phyloP scores from a whole-genome alignment of 805 yeast genomes.

The Schizosaccharomyces pombe region DNA sequence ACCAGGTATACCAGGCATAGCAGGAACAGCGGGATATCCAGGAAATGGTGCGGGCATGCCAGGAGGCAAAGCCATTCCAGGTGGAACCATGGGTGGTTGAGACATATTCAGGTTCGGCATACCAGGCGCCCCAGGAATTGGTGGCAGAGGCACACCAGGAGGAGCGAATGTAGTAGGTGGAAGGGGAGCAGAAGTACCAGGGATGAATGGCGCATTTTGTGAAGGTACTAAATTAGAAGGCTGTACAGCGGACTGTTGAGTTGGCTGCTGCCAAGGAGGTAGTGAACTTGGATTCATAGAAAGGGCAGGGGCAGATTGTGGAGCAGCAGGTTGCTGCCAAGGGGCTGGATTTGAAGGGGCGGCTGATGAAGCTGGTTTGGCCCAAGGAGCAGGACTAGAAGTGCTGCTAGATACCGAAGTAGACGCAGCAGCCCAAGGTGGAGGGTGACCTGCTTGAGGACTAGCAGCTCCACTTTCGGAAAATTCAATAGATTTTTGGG shows the following conservation, averaged over 20 bases:
- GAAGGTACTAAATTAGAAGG: not conserved
- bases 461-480: not conserved
- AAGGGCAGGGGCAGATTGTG: not conserved
- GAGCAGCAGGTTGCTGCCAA: not conserved
- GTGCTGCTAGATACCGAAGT: not conserved
- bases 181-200: not conserved
- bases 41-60: not conserved
- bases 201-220: not conserved
- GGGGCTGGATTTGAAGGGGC: not conserved
- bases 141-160: not conserved
- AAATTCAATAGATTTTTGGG: not conserved
- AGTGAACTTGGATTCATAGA: not conserved
- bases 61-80: not conserved
- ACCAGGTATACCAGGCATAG: conserved; percentile 1
- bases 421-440: not conserved
- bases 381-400: conserved; percentile 4
- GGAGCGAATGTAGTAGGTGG: not conserved
- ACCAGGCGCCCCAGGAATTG: not conserved
- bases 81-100: not conserved
- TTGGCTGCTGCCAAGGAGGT: conserved; percentile 1
- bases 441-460: not conserved
- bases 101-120: not conserved
- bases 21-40: not conserved
- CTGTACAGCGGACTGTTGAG: not conserved
- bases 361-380: not conserved